Conservation (phyloP, 257 asterid species). For the Scutellaria barbata region DNA sequence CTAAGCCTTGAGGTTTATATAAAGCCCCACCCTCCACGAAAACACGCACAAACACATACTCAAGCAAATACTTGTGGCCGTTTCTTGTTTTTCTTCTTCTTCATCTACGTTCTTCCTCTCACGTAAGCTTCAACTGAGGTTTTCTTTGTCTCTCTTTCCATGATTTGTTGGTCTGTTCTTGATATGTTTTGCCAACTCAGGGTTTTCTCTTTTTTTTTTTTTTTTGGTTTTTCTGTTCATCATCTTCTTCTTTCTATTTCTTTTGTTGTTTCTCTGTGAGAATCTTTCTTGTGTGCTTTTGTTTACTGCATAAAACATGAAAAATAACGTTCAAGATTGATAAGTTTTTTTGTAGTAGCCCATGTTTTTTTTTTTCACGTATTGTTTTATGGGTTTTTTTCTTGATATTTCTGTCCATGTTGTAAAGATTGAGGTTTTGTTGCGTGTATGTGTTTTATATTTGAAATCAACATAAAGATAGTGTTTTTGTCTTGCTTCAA, state of each 20-base stretch:
- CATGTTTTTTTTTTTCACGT: background rate
- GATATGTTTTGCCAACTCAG: background rate
- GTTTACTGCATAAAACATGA: background rate
- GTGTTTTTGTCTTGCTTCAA: background rate
- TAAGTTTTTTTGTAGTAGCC: too few species aligned
- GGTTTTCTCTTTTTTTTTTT: background rate
- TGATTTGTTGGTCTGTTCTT: background rate
- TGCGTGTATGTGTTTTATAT: background rate
- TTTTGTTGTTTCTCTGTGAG: too few species aligned
- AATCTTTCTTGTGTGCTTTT: background rate
- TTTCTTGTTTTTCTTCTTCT: background rate
- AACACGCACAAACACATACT: slow-evolving; percentile 6
- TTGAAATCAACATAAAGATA: background rate
- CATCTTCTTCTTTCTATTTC: background rate
- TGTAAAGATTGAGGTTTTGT: background rate
- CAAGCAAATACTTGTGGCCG: background rate
- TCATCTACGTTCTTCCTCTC: background rate
- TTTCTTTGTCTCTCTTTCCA: background rate
- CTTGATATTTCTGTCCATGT: background rate
- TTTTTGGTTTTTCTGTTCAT: background rate
- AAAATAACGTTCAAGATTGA: background rate
- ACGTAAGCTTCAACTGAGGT: background rate
- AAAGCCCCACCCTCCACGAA: background rate
- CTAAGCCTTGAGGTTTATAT: background rate
- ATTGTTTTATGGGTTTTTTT: background rate